These are phyloP conservation scores for Ceratobasidium sp. DNA, from an alignment of 1,284 basidiomycete species.

Conservation along the genomic window DNA sequence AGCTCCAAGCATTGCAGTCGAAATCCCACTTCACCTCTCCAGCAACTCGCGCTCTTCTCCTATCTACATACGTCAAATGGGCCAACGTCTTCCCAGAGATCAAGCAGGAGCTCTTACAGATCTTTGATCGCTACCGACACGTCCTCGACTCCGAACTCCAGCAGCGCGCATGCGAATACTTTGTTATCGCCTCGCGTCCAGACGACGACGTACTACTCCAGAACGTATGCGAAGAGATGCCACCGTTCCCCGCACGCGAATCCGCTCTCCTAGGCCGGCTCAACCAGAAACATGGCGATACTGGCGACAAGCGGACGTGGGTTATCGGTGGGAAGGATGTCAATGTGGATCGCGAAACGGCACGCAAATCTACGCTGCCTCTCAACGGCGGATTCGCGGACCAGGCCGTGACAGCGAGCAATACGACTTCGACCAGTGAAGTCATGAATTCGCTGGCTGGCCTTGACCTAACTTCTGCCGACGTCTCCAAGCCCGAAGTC, in stretches of 20 bases:
- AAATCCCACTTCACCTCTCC: constrained; percentile 96
- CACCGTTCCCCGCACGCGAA: constrained; percentile 94
- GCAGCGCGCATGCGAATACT: constrained; percentile 97
- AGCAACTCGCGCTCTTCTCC: constrained; percentile 86
- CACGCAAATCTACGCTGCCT: constrained; percentile 54
- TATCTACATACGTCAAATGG: constrained; percentile 99
- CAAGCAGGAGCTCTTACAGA: constrained; percentile 88
- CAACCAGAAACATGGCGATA: constrained; percentile 87
- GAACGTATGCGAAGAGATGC: constrained; percentile 98
- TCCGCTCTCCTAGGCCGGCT: constrained; percentile 86
- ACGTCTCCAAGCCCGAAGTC: constrained; percentile 38
- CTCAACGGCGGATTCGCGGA: constrained; percentile 56
- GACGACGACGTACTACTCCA: constrained; percentile 93
- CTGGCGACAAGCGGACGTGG: constrained; percentile 94
- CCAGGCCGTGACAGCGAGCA: constrained; percentile 42
- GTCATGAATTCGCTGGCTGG: constrained; percentile 82
- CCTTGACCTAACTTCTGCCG: constrained; percentile 67
- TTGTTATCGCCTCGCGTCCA: constrained; percentile 77
- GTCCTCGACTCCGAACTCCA: constrained; percentile 98
- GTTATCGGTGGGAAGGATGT: constrained; percentile 92
- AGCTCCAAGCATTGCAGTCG: constrained; percentile 92
- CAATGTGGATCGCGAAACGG: constrained; percentile 73
- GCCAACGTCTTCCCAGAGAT: constrained; percentile 99
- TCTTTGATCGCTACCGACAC: constrained; percentile 97
- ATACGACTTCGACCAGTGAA: constrained; percentile 54